These are phyloP conservation scores for Brasenia schreberi DNA, from an alignment of 164 flowering plant genomes.

Conservation along the genomic window DNA sequence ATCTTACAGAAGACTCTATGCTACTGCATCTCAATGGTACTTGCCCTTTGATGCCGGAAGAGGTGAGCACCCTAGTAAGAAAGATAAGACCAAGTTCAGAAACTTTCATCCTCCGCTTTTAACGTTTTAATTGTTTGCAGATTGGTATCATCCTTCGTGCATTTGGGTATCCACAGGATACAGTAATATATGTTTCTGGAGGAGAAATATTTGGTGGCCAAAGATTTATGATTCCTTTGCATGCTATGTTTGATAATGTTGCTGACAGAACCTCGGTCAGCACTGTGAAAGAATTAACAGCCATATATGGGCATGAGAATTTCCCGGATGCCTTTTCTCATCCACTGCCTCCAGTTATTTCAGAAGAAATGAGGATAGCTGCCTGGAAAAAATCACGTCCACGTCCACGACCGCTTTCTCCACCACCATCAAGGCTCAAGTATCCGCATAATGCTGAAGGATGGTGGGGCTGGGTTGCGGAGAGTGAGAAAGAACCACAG, in stretches of 20 bases:
- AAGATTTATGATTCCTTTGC: conserved; percentile 69
- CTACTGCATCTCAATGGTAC: conserved; percentile 55
- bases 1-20: conserved; percentile 56
- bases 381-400: conserved; percentile 74
- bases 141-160: conserved; percentile 93
- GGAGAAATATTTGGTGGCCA: conserved; percentile 97
- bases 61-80: conserved; percentile 29
- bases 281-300: conserved; percentile 46
- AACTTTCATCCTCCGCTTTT: too few relatives aligned
- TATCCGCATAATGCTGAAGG: conserved; percentile 84
- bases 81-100: neutral
- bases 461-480: conserved; percentile 99
- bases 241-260: conserved; percentile 89
- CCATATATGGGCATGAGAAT: conserved; percentile 70
- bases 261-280: conserved; percentile 83
- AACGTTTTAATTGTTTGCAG: conserved; percentile 19
- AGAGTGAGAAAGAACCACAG: conserved; percentile 88
- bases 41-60: conserved; percentile 96
- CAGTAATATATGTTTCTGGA: conserved; percentile 78
- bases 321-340: conserved; percentile 20
- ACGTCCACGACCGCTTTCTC: conserved; percentile 95
- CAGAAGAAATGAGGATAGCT: conserved; percentile 30
- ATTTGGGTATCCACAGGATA: conserved; percentile 77
- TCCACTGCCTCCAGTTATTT: conserved; percentile 23
- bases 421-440: conserved; percentile 86